Conservation (phyloP, 176 grass and related monocot genomes). For the Tillandsia leiboldiana region DNA sequence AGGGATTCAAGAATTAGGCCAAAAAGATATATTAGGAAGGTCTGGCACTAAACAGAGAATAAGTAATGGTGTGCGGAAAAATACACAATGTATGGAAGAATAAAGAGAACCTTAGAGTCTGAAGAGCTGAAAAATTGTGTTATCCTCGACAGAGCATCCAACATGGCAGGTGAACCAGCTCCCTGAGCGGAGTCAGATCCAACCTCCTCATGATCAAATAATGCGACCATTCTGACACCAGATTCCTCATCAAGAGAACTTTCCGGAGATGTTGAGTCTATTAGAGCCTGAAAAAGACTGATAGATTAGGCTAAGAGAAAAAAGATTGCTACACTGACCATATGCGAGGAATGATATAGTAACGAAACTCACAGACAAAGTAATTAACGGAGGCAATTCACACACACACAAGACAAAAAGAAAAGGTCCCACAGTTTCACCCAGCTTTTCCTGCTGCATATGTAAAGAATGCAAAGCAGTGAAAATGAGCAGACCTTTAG, state of each 20-base stretch:
- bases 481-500: conserved; percentile 44
- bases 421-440: neutral
- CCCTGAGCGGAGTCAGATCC: conserved; percentile 94
- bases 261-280: conserved; percentile 56
- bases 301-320: neutral
- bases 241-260: conserved; percentile 65
- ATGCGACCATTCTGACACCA: conserved; percentile 84
- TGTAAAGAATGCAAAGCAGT: neutral
- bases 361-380: too few relatives aligned
- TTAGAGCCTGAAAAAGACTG: conserved; percentile 58
- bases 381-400: too few relatives aligned
- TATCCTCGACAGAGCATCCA: conserved; percentile 94
- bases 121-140: conserved; percentile 64
- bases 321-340: too few relatives aligned
- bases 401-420: too few relatives aligned
- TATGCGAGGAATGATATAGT: too few relatives aligned
- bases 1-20: neutral
- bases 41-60: neutral
- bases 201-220: conserved; percentile 98
- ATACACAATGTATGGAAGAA: neutral
- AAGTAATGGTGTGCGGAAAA: neutral
- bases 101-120: conserved; percentile 45
- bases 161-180: conserved; percentile 86
- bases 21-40: neutral
- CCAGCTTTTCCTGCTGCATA: neutral